Percentiles rank a stretch among this genome's conserved stretches.
phyloP scores from a whole-genome alignment of 352 stramenopile species.

The Globisporangium camurandrum region DNA sequence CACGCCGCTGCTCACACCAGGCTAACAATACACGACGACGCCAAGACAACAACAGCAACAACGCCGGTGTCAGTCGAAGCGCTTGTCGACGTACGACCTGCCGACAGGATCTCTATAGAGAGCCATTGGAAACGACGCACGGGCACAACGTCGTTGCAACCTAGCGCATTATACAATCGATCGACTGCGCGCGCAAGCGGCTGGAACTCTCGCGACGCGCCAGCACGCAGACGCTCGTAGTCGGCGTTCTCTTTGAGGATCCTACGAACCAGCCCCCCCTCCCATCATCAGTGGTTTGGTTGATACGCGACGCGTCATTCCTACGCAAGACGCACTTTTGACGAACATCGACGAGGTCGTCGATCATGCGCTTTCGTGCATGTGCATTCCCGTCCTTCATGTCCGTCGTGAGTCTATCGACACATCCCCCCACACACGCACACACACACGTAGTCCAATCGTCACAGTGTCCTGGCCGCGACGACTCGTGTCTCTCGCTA shows the following conservation, averaged over 20 bases:
- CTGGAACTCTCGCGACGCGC: slow-evolving; percentile 58
- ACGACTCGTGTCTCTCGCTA: neutral
- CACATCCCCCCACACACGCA: neutral
- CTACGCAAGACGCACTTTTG: slow-evolving; percentile 54
- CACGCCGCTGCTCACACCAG: slow-evolving; percentile 7
- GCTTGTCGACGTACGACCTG: too few species aligned
- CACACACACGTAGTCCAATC: neutral
- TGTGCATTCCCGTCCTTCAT: slow-evolving; percentile 64
- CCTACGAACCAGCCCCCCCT: slow-evolving; percentile 21
- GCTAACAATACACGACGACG: too few species aligned
- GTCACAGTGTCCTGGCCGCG: too few species aligned
- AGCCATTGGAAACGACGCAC: too few species aligned
- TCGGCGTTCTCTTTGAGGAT: slow-evolving; percentile 74
- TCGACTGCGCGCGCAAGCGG: slow-evolving; percentile 65
- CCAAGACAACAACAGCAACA: too few species aligned
- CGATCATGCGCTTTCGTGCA: slow-evolving; percentile 61
- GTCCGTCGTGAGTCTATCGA: slow-evolving; percentile 35
- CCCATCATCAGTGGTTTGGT: too few species aligned
- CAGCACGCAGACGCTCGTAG: slow-evolving; percentile 55
- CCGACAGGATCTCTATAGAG: too few species aligned
- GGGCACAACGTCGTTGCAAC: slow-evolving; percentile 76
- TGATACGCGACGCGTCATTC: too few species aligned
- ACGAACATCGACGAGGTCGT: slow-evolving; percentile 59
- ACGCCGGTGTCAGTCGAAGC: too few species aligned
- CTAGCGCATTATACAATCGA: slow-evolving; percentile 66